Evolutionary conservation across 2,329 filamentous ascomycete species (phyloP), one percentile per base, ranked within the genome.

Genomic region (Penicillium freii): DNA sequence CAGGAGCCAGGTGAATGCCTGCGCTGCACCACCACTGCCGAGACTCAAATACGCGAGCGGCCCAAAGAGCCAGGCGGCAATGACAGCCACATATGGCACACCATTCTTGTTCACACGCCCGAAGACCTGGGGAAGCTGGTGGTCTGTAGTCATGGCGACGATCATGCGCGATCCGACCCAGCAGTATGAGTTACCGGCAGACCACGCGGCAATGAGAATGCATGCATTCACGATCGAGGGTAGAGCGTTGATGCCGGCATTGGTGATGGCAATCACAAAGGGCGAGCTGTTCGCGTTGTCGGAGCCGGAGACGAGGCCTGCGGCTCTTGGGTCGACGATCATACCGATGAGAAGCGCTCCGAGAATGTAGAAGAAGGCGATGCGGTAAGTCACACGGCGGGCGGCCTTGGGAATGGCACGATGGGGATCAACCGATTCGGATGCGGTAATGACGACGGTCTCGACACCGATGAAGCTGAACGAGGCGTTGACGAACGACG

Each of bases 131-230:
- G 84, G 84, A 0, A 85, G 81, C 60, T 87, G 84, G 21, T 76
- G 74, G 70, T 86, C 84, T 15, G 85, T 78, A 0, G 85, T 84
- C 53, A 87, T 74, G 4, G 81, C 83, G 61, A 85, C 84, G 5
- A 87, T 75, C 34, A 84, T 82, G 46, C 85, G 80, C 0, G 84
- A 85, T 29, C 84, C 84, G 1, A 83, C 77, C 40, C 74, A 77
- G 66, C 73, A 76, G 65, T 76, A 76, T 1, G 75, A 76, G 60
- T 76, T 76, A 19, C 74, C 75, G 0, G 75, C 74, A 2, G 73
- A 75, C 73, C 74, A 77, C 17, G 74, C 74, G 15, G 72, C 68
- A 3, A 75, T 59, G 23, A 77, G 67, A 51, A 77, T 71, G 43
- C 68, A 70, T 10, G 69, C 70, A 44, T 74, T 74, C 21, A 74